Evolutionary conservation across 306 rosid genomes (phyloP), one percentile per base, ranked within the genome.

Genomic region (Quercus dentata): DNA sequence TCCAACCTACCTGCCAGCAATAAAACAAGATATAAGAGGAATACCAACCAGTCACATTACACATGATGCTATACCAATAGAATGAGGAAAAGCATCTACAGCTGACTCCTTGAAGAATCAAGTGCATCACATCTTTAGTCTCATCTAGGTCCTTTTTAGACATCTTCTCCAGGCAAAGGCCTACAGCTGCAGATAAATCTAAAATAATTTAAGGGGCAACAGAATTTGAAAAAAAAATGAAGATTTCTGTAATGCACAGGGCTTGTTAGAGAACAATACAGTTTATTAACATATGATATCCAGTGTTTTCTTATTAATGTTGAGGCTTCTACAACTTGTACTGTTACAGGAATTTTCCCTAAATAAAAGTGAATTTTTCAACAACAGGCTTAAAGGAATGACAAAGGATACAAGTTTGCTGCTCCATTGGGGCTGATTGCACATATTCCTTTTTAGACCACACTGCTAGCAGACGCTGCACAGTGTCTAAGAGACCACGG

Each of bases 81-180:
- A 79, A 69, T 80, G 21, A 9, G 63, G 73, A 80, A 81, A 71
- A 79, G 78, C 83, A 78, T 86, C 74, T 92, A 95, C 99, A 83
- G 88, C 94, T 92, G 80, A 95, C 96, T 87, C 99, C 99, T 91
- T 91, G 92, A 86, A 95, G 98, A 90, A 95, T 91, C 77, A 87
- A 85, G 74, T 69, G 91, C 92, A 88, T 80, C 83, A 83, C 92
- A 80, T 90, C 91, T 89, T 91, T 92, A 79, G 84, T 88, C 79
- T 83, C 91, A 77, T 95, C 93, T 74, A 92, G 87, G 65, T 95
- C 92, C 75, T 87, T 92, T 82, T 83, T 92, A 76, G 93, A 88
- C 90, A 90, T 84, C 83, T 87, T 85, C 84, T 92, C 98, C 67
- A 95, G 75, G 70, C 88, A 85, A 76, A 92, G 88, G 86, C 99